Evolutionary conservation across 441 rosid genomes (phyloP), one percentile per base, ranked within the genome.

Genomic region (Kokia cookei): DNA sequence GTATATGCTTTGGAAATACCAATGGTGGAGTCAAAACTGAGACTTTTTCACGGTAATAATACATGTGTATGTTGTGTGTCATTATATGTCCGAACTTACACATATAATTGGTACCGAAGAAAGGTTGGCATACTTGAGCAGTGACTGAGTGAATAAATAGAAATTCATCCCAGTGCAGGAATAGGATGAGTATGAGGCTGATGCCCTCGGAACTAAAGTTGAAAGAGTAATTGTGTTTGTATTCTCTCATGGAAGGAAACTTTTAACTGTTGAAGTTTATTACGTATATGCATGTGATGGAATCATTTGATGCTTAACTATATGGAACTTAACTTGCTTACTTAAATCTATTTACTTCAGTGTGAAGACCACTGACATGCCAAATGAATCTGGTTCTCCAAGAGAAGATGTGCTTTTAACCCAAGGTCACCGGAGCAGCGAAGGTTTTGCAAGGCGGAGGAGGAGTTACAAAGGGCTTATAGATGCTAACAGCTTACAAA

Each of bases 401-500:
- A 84, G 84, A 66, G 88, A 87, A 68, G 85, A 82, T 68, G 47
- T 76, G 63, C 86, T 81, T 50, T 73, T 87, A 80, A 82, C 82
- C 76, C 86, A 42, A 72, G 77, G 81, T 66, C 88, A 75, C 67
- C 81, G 85, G 73, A 83, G 78, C 82, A 79, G 65, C 8, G 98
- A 89, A 72, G 87, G 81, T 77, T 81, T 61, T 69, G 27, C 76
- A 50, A 82, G 84, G 80, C 92, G 85, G 75, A 90, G 80, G 82
- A 88, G 86, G 86, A 83, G 85, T 78, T 83, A 72, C 62, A 93
- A 92, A 75, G 95, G 91, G 78, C 79, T 91, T 70, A 79, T 97
- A 79, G 90, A 91, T 85, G 78, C 88, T 84, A 86, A 90, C 88
- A 90, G 76, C 83, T 85, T 97, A 82, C 88, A 85, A 58, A 86